phyloP scores from a whole-genome alignment of 257 asterid genomes.

The Penstemon davidsonii region DNA sequence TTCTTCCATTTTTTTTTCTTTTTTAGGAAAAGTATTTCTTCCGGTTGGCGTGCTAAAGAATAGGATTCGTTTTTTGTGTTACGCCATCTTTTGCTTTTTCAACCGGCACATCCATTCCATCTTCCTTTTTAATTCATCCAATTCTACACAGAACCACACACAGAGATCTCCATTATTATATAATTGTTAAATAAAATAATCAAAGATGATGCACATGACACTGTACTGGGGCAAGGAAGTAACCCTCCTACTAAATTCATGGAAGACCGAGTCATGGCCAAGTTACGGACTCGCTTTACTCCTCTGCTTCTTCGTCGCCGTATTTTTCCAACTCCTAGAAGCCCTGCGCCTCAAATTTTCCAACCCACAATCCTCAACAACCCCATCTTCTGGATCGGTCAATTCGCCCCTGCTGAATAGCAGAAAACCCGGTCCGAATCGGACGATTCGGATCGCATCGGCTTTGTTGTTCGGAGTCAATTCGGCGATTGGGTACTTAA shows the following conservation, averaged over 20 bases:
- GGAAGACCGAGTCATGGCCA: constrained; percentile 38
- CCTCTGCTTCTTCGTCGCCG: constrained; percentile 35
- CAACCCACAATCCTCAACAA: constrained; percentile 7
- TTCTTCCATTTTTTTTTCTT: too few relatives aligned
- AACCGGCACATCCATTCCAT: background rate
- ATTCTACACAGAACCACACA: background rate
- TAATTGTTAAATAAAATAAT: too few relatives aligned
- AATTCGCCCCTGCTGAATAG: constrained; percentile 2
- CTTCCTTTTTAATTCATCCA: background rate
- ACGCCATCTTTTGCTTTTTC: too few relatives aligned
- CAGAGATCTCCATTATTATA: too few relatives aligned
- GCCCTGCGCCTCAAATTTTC: constrained; percentile 28
- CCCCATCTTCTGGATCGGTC: background rate
- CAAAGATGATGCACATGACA: constrained; percentile 40
- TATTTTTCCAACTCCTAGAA: constrained; percentile 38
- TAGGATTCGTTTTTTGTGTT: too few relatives aligned
- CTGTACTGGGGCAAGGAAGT: constrained; percentile 37
- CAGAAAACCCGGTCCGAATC: constrained; percentile 8
- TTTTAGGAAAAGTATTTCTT: too few relatives aligned
- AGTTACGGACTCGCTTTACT: constrained; percentile 33
- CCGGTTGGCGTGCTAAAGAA: too few relatives aligned
- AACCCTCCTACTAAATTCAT: constrained; percentile 38
- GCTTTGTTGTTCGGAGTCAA: constrained; percentile 33
- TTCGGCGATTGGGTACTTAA: constrained; percentile 35
- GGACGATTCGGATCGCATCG: constrained; percentile 22